Conservation (phyloP, 768 basidiomycete species). For the Mycena galericulata region DNA sequence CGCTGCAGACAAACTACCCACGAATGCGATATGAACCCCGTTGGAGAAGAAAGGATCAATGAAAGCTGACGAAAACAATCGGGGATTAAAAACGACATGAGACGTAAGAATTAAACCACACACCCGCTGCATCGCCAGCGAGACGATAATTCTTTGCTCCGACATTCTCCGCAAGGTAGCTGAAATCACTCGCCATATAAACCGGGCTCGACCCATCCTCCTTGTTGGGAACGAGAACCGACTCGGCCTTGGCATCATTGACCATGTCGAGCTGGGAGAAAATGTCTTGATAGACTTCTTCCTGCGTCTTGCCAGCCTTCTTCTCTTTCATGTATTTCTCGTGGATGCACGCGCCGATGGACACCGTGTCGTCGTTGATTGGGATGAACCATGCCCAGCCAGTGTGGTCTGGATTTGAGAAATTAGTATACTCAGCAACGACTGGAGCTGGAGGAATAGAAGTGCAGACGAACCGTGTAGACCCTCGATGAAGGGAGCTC, state of each 20-base stretch:
- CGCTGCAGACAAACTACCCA: conserved; percentile 54
- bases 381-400: conserved; percentile 73
- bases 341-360: conserved; percentile 49
- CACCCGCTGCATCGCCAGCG: conserved; percentile 15
- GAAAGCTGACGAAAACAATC: background rate
- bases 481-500: conserved; percentile 53
- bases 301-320: conserved; percentile 2
- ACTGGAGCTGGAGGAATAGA: background rate
- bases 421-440: background rate
- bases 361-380: conserved; percentile 60
- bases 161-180: conserved; percentile 8
- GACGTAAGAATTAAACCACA: conserved; percentile 1
- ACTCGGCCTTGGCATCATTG: conserved; percentile 7
- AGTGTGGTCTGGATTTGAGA: conserved; percentile 52
- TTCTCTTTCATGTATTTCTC: too few relatives aligned
- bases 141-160: conserved; percentile 15
- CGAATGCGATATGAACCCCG: conserved; percentile 55
- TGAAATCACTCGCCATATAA: conserved; percentile 12
- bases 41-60: conserved; percentile 77
- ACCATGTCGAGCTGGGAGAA: conserved; percentile 13
- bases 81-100: background rate
- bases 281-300: conserved; percentile 10
- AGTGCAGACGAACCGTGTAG: conserved; percentile 4
- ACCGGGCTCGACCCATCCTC: background rate
- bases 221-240: background rate